Evolutionary conservation across 1,284 basidiomycete species (phyloP).

Genomic region (Pseudozyma sp.): DNA sequence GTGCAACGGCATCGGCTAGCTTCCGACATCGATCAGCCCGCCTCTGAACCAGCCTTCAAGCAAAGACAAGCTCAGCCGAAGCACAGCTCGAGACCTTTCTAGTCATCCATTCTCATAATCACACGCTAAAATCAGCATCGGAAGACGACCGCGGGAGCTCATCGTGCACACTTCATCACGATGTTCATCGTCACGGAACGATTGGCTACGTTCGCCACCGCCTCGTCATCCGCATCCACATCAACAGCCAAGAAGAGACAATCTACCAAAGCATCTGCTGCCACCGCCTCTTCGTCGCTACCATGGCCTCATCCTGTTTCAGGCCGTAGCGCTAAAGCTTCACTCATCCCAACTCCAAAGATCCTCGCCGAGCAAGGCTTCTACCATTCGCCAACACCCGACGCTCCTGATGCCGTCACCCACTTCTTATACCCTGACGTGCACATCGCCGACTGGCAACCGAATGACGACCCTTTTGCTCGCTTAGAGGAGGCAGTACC

Average conservation of each 20-base stretch:
- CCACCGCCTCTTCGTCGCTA: slow-evolving; percentile 18
- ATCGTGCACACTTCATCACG: slow-evolving; percentile 10
- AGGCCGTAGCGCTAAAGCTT: slow-evolving; percentile 27
- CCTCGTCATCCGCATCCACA: slow-evolving; percentile 36
- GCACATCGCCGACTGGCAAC: slow-evolving; percentile 55
- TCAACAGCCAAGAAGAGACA: slow-evolving; percentile 39
- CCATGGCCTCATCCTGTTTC: slow-evolving; percentile 50
- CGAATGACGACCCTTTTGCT: slow-evolving; percentile 55
- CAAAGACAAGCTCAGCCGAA: too few species aligned
- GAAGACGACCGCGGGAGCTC: neutral
- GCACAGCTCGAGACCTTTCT: neutral
- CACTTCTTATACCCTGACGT: slow-evolving; percentile 60
- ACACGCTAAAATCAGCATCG: neutral
- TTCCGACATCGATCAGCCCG: neutral
- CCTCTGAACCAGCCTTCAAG: neutral
- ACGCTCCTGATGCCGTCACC: slow-evolving; percentile 49
- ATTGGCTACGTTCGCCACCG: slow-evolving; percentile 40
- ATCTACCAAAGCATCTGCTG: slow-evolving; percentile 22
- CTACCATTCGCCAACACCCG: slow-evolving; percentile 53
- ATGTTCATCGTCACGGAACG: slow-evolving; percentile 50
- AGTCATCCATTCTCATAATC: neutral
- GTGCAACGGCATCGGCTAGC: too few species aligned
- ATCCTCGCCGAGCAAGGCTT: slow-evolving; percentile 62
- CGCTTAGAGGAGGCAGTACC: slow-evolving; percentile 42
- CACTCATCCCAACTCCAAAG: slow-evolving; percentile 53